Conservation (phyloP, 306 rosid species). For the Heteromeles arbutifolia region DNA sequence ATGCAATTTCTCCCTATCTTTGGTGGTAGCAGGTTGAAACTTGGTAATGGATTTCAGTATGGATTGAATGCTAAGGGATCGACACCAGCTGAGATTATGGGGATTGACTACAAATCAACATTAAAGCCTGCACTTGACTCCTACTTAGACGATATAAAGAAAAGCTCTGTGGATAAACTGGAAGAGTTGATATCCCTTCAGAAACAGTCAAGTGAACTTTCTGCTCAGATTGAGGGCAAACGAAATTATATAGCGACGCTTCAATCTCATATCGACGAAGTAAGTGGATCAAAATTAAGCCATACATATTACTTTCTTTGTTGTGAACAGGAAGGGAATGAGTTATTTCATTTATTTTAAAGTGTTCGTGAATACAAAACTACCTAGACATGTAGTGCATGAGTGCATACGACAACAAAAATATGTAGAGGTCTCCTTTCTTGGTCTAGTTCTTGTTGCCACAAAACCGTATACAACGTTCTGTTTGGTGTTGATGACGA, state of each 20-base stretch:
- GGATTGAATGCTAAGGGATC: slow-evolving; percentile 61
- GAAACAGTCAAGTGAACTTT: slow-evolving; percentile 48
- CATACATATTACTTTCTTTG: neutral
- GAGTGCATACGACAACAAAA: neutral
- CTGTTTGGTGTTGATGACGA: neutral
- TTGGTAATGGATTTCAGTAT: slow-evolving; percentile 58
- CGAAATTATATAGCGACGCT: slow-evolving; percentile 37
- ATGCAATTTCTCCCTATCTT: neutral
- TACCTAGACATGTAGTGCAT: neutral
- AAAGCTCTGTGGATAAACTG: slow-evolving; percentile 48
- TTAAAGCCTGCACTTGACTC: slow-evolving; percentile 60
- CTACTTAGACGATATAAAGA: slow-evolving; percentile 49
- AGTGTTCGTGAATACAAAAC: neutral
- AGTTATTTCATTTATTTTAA: neutral
- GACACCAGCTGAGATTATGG: slow-evolving; percentile 72
- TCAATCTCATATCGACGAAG: slow-evolving; percentile 47
- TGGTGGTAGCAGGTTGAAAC: slow-evolving; percentile 59
- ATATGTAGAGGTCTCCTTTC: neutral
- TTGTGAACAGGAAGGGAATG: neutral
- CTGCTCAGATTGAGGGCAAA: slow-evolving; percentile 54
- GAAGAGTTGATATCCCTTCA: slow-evolving; percentile 61
- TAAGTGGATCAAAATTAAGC: slow-evolving; percentile 30
- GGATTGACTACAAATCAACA: slow-evolving; percentile 55
- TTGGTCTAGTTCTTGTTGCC: neutral
- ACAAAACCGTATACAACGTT: neutral